Evolutionary conservation across 768 basidiomycete genomes (phyloP).

Genomic region (Suillus alpinus): DNA sequence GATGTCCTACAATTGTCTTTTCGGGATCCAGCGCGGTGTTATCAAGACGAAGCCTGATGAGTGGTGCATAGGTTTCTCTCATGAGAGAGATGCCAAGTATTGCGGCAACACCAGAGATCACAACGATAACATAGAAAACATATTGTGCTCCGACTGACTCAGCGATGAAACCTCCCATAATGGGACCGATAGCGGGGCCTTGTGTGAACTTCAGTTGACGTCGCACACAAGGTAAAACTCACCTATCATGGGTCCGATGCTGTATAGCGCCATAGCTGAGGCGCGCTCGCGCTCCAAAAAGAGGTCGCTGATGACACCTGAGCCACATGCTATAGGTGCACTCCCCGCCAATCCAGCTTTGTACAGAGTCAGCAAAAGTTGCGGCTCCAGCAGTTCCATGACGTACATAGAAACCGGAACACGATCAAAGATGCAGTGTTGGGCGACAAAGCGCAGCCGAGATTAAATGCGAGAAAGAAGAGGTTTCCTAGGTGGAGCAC

Average conservation of each 20-base stretch:
- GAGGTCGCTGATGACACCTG: not conserved
- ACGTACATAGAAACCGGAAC: not conserved
- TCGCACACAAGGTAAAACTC: not conserved
- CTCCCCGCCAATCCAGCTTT: not conserved
- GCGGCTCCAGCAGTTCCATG: not conserved
- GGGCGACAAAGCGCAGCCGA: not conserved
- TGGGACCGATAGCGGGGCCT: not conserved
- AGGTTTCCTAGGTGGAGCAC: not conserved
- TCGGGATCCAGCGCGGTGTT: not conserved
- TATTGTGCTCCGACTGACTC: not conserved
- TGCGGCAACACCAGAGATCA: not conserved
- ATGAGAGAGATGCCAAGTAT: not conserved
- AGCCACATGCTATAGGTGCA: not conserved
- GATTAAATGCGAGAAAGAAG: not conserved
- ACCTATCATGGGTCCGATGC: not conserved
- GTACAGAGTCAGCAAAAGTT: not conserved
- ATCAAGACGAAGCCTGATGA: not conserved
- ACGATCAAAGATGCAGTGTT: not conserved
- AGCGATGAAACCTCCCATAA: not conserved
- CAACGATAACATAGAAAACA: not conserved
- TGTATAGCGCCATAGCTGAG: not conserved
- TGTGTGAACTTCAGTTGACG: not conserved
- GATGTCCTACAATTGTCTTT: not conserved
- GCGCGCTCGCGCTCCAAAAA: not conserved
- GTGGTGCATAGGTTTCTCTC: not conserved